Base-by-base conservation (phyloP, 2,329 filamentous ascomycete genomes). In the Curvularia hawaiiensis region DNA sequence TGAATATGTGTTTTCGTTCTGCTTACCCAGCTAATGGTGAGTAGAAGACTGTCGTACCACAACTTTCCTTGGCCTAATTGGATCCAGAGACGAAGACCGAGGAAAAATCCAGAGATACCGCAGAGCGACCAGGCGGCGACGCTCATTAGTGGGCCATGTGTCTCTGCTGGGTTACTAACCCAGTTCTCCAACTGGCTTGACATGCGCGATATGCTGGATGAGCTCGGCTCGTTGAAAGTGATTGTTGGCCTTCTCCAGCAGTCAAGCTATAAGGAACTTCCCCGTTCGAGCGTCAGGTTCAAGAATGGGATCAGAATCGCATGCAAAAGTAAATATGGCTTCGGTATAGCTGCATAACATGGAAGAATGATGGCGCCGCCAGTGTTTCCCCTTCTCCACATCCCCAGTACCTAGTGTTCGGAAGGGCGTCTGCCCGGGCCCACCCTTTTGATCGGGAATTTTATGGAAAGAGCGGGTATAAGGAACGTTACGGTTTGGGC, bases 1-100 rank as follows among this genome's bases (percentile, higher is more conserved):
- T 4, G 0, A 12, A 35, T 3, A 33, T 3, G 2, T 38, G 11
- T 26, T 33, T 12, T 18, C 24, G 8, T 41, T 4, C 7, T 26
- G 28, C 54, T 56, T 41, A 56, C 54, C 54, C 49, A 56, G n/a
- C 48, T 52, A 14, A 56, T 30, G 5, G 38, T 24, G 20, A 56
- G 54, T 20, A 56, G 11, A 10, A 44, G 20, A 11, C 51, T 50
- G 18, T 56, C 54, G 11, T 33, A 47, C 54, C 54, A 56, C 38
- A 52, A 41, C 24, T 56, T 56, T 24, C 50, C 44, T 11, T 52
- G 54, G 2, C 12, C 31, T 35, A 24, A 18, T 30, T 50, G 49
- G 20, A 56, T 47, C 18, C 10, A 26, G 16, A 50, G 45, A 8
- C 54, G 48, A 35, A 56, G 26, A 20, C 22, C 49, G 4, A 56